phyloP scores from a whole-genome alignment of 2,329 filamentous ascomycete genomes.

The Aspergillus sp. region DNA sequence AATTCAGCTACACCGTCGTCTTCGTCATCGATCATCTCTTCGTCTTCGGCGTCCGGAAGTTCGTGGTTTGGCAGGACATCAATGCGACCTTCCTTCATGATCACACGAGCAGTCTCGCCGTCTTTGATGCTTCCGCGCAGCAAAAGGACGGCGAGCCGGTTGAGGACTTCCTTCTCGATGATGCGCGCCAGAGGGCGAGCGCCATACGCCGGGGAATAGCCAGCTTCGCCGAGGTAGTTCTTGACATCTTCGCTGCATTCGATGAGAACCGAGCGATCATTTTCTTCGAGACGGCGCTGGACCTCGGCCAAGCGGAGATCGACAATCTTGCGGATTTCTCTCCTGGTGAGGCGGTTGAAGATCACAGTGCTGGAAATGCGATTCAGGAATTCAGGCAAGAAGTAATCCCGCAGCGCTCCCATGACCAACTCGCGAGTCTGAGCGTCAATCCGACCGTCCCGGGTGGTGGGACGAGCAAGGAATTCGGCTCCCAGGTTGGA shows the following conservation, averaged over 20 bases:
- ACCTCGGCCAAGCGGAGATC: slow-evolving; percentile 82
- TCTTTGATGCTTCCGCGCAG: slow-evolving; percentile 76
- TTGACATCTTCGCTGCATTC: slow-evolving; percentile 76
- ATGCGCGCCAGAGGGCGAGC: slow-evolving; percentile 78
- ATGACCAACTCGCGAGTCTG: slow-evolving; percentile 84
- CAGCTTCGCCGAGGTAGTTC: slow-evolving; percentile 82
- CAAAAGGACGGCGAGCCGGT: slow-evolving; percentile 83
- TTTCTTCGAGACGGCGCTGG: slow-evolving; percentile 78
- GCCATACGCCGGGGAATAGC: slow-evolving; percentile 92
- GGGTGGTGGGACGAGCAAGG: slow-evolving; percentile 66
- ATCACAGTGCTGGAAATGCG: slow-evolving; percentile 93
- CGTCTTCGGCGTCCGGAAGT: slow-evolving; percentile 52
- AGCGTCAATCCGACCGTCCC: slow-evolving; percentile 76
- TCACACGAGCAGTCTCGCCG: slow-evolving; percentile 71
- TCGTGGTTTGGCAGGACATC: slow-evolving; percentile 77
- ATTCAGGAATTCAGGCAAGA: slow-evolving; percentile 97
- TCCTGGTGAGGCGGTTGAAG: slow-evolving; percentile 88
- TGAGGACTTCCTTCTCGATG: slow-evolving; percentile 96
- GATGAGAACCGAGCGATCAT: slow-evolving; percentile 78
- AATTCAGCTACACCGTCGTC: slow-evolving; percentile 67
- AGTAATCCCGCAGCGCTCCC: slow-evolving; percentile 84
- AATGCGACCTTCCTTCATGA: slow-evolving; percentile 70
- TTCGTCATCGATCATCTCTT: slow-evolving; percentile 65
- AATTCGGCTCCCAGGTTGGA: slow-evolving; percentile 94
- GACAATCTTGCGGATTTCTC: slow-evolving; percentile 90